Percentiles rank a stretch among this genome's conserved stretches.
Conservation (phyloP, 75 land plant species). For the Picea glauca region DNA sequence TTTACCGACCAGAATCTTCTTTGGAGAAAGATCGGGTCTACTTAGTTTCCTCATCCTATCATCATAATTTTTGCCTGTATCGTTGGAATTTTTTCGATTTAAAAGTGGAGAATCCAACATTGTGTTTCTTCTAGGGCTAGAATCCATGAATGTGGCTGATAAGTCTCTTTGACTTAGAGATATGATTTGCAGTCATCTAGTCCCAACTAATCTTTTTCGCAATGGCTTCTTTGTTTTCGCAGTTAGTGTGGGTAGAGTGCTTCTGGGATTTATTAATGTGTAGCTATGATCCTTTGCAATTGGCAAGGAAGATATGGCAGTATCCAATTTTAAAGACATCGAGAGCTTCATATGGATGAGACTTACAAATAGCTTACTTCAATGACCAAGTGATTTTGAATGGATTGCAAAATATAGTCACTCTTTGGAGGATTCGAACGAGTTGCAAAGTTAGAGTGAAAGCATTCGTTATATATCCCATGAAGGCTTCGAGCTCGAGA, state of each 20-base stretch:
- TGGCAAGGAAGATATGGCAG: background rate
- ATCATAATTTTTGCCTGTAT: too few relatives aligned
- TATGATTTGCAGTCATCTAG: background rate
- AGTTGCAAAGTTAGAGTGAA: too few relatives aligned
- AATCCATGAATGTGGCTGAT: background rate
- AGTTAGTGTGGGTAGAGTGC: background rate
- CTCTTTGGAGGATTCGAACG: too few relatives aligned
- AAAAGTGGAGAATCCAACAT: background rate
- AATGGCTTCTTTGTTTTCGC: background rate
- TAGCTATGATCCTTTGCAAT: background rate
- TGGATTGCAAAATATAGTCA: too few relatives aligned
- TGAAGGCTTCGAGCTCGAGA: too few relatives aligned
- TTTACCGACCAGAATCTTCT: conserved; percentile 17
- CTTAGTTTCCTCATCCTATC: too few relatives aligned
- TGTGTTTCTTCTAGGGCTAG: background rate
- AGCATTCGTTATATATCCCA: too few relatives aligned
- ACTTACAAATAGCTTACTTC: too few relatives aligned
- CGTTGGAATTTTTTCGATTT: too few relatives aligned
- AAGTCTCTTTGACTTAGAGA: background rate
- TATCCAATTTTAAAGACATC: background rate
- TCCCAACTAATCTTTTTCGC: background rate
- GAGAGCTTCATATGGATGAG: background rate
- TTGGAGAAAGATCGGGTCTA: conserved; percentile 22
- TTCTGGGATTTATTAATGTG: background rate
- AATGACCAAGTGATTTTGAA: too few relatives aligned